phyloP scores from a whole-genome alignment of 164 flowering plant genomes.

The Tetracentron sinense region DNA sequence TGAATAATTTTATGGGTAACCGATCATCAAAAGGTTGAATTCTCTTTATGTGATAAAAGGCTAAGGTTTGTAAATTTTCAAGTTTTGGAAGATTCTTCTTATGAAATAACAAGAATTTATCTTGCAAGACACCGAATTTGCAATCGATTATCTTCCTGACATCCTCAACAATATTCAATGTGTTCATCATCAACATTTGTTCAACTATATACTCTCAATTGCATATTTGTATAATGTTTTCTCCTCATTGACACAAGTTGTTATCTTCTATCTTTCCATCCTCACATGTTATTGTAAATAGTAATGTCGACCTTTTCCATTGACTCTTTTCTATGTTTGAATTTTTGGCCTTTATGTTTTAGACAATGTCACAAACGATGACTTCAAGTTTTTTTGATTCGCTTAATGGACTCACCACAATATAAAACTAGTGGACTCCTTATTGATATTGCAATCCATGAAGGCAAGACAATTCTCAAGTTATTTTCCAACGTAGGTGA shows the following conservation, averaged over 20 bases:
- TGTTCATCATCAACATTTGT: not conserved
- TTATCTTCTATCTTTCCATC: not conserved
- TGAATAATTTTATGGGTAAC: not conserved
- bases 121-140: not conserved
- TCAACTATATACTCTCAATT: no score
- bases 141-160: not conserved
- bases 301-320: no score
- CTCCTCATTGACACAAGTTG: not conserved
- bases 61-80: not conserved
- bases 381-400: not conserved
- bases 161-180: not conserved
- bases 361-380: not conserved
- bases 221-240: not conserved
- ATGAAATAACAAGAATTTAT: not conserved
- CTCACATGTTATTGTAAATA: no score
- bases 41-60: not conserved
- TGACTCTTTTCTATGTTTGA: no score
- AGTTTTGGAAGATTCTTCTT: not conserved
- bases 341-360: no score
- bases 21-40: not conserved
- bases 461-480: not conserved
- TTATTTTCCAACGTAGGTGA: not conserved
- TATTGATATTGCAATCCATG: not conserved
- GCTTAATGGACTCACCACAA: not conserved
- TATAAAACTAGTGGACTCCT: not conserved